Conservation (phyloP, 495 filamentous ascomycete genomes). For the Elasticomyces elasticus region DNA sequence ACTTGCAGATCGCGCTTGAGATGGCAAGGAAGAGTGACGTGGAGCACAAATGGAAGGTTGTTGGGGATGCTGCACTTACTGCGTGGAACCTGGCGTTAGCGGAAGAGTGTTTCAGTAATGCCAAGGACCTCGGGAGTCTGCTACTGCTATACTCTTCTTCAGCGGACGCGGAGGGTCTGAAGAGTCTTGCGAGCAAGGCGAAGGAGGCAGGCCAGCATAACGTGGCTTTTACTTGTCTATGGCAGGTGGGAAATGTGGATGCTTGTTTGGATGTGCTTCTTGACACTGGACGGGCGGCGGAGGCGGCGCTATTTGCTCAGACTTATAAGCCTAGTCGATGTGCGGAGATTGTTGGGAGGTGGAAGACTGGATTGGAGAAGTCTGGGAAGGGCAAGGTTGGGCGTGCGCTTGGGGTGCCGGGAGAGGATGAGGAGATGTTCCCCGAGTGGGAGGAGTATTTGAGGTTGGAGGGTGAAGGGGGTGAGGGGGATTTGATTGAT, state of each 20-base stretch:
- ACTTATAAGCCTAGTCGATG: slow-evolving; percentile 85
- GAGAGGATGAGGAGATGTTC: slow-evolving; percentile 74
- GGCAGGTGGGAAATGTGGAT: slow-evolving; percentile 74
- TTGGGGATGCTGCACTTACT: slow-evolving; percentile 81
- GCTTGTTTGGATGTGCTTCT: slow-evolving; percentile 72
- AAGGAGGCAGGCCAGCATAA: slow-evolving; percentile 72
- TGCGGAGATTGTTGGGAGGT: slow-evolving; percentile 54
- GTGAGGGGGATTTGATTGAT: slow-evolving; percentile 20
- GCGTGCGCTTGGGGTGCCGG: slow-evolving; percentile 71
- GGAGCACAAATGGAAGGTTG: slow-evolving; percentile 95
- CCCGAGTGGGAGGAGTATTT: slow-evolving; percentile 92
- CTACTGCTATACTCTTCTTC: slow-evolving; percentile 79
- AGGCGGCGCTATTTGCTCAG: slow-evolving; percentile 83
- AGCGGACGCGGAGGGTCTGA: slow-evolving; percentile 61
- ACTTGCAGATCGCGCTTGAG: slow-evolving; percentile 72
- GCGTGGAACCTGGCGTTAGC: slow-evolving; percentile 82
- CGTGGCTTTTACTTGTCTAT: slow-evolving; percentile 80
- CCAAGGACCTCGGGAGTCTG: slow-evolving; percentile 81
- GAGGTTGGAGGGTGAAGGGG: slow-evolving; percentile 62
- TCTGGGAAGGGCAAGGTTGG: slow-evolving; percentile 71
- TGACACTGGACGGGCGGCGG: slow-evolving; percentile 65
- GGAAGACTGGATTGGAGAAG: slow-evolving; percentile 75
- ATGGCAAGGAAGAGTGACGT: slow-evolving; percentile 74
- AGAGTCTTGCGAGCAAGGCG: slow-evolving; percentile 60
- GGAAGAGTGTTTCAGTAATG: slow-evolving; percentile 81